Evolutionary conservation across 1,139 yeast species (phyloP).

Genomic region (Lodderomyces oxycetoniae): DNA sequence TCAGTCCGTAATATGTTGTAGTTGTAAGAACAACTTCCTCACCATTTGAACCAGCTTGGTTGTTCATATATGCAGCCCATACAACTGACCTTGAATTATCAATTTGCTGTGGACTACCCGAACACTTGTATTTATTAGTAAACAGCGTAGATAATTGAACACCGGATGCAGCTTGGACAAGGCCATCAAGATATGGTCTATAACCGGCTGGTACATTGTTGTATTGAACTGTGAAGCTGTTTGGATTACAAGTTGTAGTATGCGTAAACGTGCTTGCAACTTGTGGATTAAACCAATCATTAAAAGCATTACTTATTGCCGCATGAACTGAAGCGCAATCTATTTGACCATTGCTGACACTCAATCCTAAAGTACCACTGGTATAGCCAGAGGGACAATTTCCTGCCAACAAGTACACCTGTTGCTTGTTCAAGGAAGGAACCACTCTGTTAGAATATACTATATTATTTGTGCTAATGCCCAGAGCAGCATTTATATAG

Average conservation of each 20-base stretch:
- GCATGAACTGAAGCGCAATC: constrained; percentile 23
- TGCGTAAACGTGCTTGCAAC: constrained; percentile 7
- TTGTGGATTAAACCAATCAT: constrained; percentile 22
- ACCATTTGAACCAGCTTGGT: constrained; percentile 19
- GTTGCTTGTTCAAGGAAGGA: constrained; percentile 17
- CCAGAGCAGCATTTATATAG: background rate
- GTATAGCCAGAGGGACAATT: constrained; percentile 23
- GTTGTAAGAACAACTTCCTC: constrained; percentile 21
- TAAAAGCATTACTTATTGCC: constrained; percentile 20
- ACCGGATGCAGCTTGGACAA: constrained; percentile 9
- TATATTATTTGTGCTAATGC: constrained; percentile 5
- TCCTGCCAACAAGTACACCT: constrained; percentile 18
- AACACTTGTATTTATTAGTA: constrained; percentile 18
- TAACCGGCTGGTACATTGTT: constrained; percentile 28
- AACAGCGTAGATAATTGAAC: constrained; percentile 5
- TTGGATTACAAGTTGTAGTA: constrained; percentile 17
- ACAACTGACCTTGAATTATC: constrained; percentile 2
- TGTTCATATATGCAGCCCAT: constrained; percentile 13
- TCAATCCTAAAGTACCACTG: constrained; percentile 23
- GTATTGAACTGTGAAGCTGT: constrained; percentile 15
- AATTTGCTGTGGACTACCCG: background rate
- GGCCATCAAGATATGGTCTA: constrained; percentile 25
- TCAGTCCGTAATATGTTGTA: constrained; percentile 21
- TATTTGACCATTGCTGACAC: constrained; percentile 9
- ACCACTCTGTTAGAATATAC: constrained; percentile 11